Base-by-base conservation (phyloP, 2,329 filamentous ascomycete species). In the Lachnellula cervina region DNA sequence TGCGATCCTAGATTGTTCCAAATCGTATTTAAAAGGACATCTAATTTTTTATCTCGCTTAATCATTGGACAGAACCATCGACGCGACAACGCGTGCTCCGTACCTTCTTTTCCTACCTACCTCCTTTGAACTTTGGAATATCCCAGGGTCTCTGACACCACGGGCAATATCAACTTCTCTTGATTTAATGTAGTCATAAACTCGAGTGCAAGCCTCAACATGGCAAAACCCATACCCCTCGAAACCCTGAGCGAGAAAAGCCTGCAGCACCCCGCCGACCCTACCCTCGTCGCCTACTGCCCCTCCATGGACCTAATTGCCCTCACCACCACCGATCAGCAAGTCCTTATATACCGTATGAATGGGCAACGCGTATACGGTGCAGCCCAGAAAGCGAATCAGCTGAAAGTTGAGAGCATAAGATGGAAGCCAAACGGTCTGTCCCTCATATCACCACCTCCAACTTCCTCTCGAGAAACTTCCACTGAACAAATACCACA, bases 241-340 rank as follows among this genome's bases (percentile, higher is more conserved):
- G 59, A 74, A 60, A 74, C 80, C 46, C 71, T 80, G 60, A 80
- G 80, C 71, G 78, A 85, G 67, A 83, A 81, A 62, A 74, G 76
- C 61, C 77, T 87, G 58, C 76, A 80, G 50, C 73, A 78, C 46
- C 77, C 77, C 23, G 77, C 83, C 21, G 77, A 81, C 38, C 73
- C 77, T 37, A 75, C 77, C 47, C 80, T 87, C 50, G 77, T 93
- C 35, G 80, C 85, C 25, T 90, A 88, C 71, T 96, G 90, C 71
- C 90, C 92, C 16, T 87, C 86, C 8, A 89, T 96, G 76, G 90
- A 97, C 72, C 78, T 97, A 46, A 79, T 88, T n/a, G 86, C 87
- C 5, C 78, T 91, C 13, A 88, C 88, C 13, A 82, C 80, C n/a
- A 77, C 80, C 16, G 81, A 84, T 58, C 83, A 83, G 49, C 83